Evolutionary conservation across 352 stramenopile genomes (phyloP).

Genomic region (Globisporangium uncinulatum): DNA sequence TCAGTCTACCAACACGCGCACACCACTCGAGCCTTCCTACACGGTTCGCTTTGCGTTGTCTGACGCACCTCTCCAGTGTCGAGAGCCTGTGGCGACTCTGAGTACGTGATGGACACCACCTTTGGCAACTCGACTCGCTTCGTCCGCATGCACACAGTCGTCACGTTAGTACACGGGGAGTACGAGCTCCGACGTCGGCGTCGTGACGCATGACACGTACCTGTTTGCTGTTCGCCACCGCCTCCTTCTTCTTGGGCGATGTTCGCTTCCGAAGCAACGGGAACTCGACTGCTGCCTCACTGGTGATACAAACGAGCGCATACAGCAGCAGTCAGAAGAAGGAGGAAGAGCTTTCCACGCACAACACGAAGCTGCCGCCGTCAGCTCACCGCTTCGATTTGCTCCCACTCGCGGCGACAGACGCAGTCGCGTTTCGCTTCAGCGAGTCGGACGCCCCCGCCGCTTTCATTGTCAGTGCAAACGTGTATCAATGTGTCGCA

Average conservation of each 20-base stretch:
- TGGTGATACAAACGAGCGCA: background rate
- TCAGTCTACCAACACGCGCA: too few species aligned
- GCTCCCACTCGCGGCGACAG: background rate
- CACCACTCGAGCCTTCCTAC: too few species aligned
- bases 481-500: background rate
- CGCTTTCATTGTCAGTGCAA: background rate
- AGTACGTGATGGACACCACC: conserved; percentile 30
- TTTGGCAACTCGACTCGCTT: conserved; percentile 29
- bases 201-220: background rate
- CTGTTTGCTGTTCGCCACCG: conserved; percentile 1
- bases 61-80: conserved; percentile 44
- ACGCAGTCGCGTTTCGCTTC: background rate
- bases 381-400: background rate
- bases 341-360: background rate
- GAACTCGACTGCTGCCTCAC: conserved; percentile 2
- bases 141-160: background rate
- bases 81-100: conserved; percentile 21
- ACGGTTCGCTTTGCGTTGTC: background rate
- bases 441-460: background rate
- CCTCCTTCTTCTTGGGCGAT: conserved; percentile 13
- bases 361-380: background rate
- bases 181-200: too few species aligned
- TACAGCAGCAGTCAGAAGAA: background rate
- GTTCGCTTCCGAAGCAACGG: conserved; percentile 7
- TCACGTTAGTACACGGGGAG: background rate